phyloP scores from a whole-genome alignment of 192 early-diverging fungal species.

The Backusella psychrophila region DNA sequence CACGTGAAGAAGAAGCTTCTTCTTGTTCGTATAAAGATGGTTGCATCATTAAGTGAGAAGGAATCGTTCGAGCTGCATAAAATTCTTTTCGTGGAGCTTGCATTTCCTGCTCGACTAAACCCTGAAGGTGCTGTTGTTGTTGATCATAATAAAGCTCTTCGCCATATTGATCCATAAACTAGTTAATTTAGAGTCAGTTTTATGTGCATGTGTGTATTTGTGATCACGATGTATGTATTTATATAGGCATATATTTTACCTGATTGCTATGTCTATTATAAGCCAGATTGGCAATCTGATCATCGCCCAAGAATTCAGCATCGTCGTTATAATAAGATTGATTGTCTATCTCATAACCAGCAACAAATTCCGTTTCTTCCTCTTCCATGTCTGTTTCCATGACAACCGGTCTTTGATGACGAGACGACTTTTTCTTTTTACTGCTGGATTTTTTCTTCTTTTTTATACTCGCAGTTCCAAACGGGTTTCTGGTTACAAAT shows the following conservation, averaged over 20 bases:
- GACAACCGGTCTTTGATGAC: conserved; percentile 5
- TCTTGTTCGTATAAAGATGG: neutral
- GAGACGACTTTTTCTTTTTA: neutral
- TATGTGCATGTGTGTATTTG: neutral
- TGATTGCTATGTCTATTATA: conserved; percentile 19
- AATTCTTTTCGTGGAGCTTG: conserved; percentile 8
- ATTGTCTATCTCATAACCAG: neutral
- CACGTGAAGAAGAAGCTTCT: neutral
- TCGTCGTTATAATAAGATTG: conserved; percentile 11
- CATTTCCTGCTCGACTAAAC: conserved; percentile 18
- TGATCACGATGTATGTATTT: neutral
- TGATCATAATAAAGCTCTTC: neutral
- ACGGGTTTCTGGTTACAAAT: conserved; percentile 28
- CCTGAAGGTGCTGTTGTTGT: neutral
- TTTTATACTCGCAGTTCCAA: conserved; percentile 18
- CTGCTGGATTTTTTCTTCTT: conserved; percentile 11
- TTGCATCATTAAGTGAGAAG: neutral
- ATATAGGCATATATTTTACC: neutral
- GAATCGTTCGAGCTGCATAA: conserved; percentile 22
- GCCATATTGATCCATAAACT: conserved; percentile 16
- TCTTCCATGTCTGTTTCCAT: conserved; percentile 24
- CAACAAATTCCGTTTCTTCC: neutral
- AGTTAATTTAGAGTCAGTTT: neutral
- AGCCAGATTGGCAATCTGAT: conserved; percentile 23
- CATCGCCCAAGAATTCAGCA: conserved; percentile 31